Evolutionary conservation across 1,284 basidiomycete genomes (phyloP).

Genomic region (Ustilago xerochloae): DNA sequence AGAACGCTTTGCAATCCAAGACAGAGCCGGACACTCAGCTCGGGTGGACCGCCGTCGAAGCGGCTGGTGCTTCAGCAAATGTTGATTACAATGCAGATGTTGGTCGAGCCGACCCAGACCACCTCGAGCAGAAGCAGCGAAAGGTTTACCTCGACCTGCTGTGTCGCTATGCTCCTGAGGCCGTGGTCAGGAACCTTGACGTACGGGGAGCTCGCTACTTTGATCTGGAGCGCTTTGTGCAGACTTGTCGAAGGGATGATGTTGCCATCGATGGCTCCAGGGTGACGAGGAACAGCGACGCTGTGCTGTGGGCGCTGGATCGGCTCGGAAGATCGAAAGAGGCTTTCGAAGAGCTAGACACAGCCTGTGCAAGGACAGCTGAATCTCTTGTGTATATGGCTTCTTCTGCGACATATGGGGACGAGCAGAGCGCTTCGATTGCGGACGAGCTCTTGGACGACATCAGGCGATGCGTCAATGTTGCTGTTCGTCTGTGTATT

Average conservation of each 20-base stretch:
- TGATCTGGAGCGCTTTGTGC: slow-evolving; percentile 74
- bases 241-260: slow-evolving; percentile 74
- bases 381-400: slow-evolving; percentile 27
- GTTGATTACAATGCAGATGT: slow-evolving; percentile 29
- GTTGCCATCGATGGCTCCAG: slow-evolving; percentile 21
- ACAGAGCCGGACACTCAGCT: slow-evolving; percentile 61
- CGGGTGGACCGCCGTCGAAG: slow-evolving; percentile 15
- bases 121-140: slow-evolving; percentile 73
- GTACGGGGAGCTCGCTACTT: slow-evolving; percentile 74
- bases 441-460: slow-evolving; percentile 30
- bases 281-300: slow-evolving; percentile 75
- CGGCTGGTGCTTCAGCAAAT: not conserved
- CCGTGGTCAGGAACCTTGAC: slow-evolving; percentile 78
- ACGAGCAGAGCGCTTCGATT: not conserved
- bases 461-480: slow-evolving; percentile 32
- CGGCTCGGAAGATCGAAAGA: slow-evolving; percentile 75
- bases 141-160: slow-evolving; percentile 79
- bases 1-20: slow-evolving; percentile 17
- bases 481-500: slow-evolving; percentile 50
- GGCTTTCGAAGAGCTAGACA: slow-evolving; percentile 67
- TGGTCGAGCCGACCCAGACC: slow-evolving; percentile 42
- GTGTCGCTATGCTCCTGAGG: slow-evolving; percentile 76
- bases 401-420: not conserved
- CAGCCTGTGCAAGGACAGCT: slow-evolving; percentile 54
- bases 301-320: slow-evolving; percentile 84